Evolutionary conservation across 1,284 basidiomycete species (phyloP), one percentile per base, ranked within the genome.

Genomic region (Cryptococcus sp.): DNA sequence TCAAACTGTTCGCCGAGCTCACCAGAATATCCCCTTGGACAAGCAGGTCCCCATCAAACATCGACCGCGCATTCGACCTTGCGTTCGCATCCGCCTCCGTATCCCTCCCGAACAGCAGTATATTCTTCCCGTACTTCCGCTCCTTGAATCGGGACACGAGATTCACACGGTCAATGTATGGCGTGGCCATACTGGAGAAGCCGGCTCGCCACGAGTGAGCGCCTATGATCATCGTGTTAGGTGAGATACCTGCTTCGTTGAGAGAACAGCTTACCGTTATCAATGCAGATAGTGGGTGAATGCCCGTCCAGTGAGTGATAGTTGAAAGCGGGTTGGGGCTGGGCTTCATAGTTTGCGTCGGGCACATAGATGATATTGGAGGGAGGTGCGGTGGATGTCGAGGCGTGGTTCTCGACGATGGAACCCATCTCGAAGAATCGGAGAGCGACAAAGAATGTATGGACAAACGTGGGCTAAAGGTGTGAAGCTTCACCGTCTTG

Each of bases 1-100:
- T 36, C 20, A 20, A 8, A 35, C 21, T 1, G 79, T 89, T 77
- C 77, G 95, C 93, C 81, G 96, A 5, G 79, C 89, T 77, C 77
- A 95, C 93, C 81, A 96, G 79, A 39, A 89, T 85, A 75, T 96
- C 94, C 67, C 88, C 89, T 72, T 92, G 93, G 64, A 91, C 81
- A 51, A 96, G 76, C 21, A 95, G 83, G 70, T 95, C 93, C 1
- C 89, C 91, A 73, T 96, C 93, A 85, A 88, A 95, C 61, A 92
- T 86, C 0, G 84, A 85, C 67, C 85, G 85, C 13, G 85, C 81
- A 71, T 91, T 89, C 1, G 85, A 83, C 62, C 87, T 84, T 55
- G 89, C 87, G 13, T 85, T 87, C 50, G 87, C 86, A 70, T 98
- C 93, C 13, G 85, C 80, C 50, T 94, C 91, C 24, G 89, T 83